These are phyloP conservation scores for Colletotrichum sp. DNA, from an alignment of 2,329 filamentous ascomycete species.

Conservation along the genomic window DNA sequence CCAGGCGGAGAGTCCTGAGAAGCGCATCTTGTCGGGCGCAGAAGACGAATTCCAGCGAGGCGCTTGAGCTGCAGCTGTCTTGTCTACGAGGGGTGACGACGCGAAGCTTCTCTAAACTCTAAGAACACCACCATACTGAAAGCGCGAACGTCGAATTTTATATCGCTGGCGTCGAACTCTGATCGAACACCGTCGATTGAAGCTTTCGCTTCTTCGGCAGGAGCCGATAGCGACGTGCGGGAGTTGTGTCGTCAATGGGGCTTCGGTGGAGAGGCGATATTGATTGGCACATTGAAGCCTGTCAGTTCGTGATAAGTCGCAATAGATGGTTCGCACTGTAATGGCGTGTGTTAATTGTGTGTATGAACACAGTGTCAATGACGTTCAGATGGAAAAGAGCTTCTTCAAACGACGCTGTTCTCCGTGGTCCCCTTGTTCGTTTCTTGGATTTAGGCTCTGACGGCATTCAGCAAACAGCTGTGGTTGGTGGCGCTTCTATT, in stretches of 20 bases:
- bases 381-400: not conserved
- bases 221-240: not conserved
- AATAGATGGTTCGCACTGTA: not conserved
- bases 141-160: not conserved
- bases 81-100: not conserved
- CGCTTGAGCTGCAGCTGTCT: not conserved
- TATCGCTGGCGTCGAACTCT: not conserved
- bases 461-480: not conserved
- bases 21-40: not conserved
- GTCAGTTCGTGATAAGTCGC: not conserved
- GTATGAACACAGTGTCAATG: not conserved
- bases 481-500: slow-evolving; percentile 12
- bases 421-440: slow-evolving; percentile 4
- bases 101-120: not conserved
- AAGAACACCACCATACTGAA: not conserved
- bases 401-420: not conserved
- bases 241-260: not conserved
- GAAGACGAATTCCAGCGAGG: not conserved
- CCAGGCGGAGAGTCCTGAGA: not conserved
- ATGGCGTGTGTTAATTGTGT: accelerated
- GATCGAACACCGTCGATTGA: not conserved
- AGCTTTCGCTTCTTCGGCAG: slow-evolving; percentile 12
- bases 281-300: not conserved
- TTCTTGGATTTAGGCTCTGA: not conserved
- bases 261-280: not conserved